phyloP scores from a whole-genome alignment of 306 rosid genomes.

The Cucumis hystrix region DNA sequence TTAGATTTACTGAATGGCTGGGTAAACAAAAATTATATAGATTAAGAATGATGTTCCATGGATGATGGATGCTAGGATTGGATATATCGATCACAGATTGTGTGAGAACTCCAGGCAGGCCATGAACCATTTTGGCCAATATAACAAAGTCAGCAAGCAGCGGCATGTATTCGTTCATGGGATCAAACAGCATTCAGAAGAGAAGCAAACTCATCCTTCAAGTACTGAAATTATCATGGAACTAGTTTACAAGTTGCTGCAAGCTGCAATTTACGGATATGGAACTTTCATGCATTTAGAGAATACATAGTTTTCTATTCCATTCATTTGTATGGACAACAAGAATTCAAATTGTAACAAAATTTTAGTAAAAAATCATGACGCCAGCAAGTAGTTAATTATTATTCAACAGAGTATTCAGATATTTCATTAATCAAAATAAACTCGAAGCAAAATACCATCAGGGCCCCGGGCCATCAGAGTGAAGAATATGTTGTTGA shows the following conservation, averaged over 20 bases:
- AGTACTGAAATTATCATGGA: neutral
- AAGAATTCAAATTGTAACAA: neutral
- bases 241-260: neutral
- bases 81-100: neutral
- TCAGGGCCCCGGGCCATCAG: slow-evolving; percentile 95
- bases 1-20: neutral
- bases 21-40: neutral
- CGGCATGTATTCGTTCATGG: neutral
- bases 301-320: neutral
- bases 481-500: slow-evolving; percentile 77
- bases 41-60: neutral
- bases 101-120: neutral
- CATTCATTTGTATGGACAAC: neutral
- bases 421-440: neutral
- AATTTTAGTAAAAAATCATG: neutral
- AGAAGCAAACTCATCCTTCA: neutral
- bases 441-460: slow-evolving; percentile 24
- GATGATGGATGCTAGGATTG: neutral
- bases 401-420: neutral
- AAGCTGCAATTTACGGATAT: neutral
- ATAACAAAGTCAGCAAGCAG: neutral
- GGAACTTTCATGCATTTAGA: neutral
- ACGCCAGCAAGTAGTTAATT: neutral
- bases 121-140: neutral
- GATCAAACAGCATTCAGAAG: neutral